phyloP scores from a whole-genome alignment of 2,329 filamentous ascomycete species.

The Pseudogymnoascus sp. region DNA sequence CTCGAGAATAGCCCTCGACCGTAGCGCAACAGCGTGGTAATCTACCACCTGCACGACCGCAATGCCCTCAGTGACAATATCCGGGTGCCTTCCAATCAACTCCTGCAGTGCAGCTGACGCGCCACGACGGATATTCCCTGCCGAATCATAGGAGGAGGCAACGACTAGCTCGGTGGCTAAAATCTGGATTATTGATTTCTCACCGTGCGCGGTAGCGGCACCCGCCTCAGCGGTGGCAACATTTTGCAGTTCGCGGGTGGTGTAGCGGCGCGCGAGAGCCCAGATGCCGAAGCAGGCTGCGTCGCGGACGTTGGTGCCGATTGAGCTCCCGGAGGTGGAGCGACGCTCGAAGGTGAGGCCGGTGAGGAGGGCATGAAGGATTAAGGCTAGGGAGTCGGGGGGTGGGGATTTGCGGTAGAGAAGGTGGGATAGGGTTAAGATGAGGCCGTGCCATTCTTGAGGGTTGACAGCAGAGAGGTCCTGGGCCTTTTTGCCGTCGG shows the following conservation, averaged over 20 bases:
- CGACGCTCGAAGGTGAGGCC: constrained; percentile 86
- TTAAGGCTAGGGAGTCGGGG: constrained; percentile 59
- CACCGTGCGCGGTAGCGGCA: constrained; percentile 24
- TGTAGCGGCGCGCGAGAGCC: constrained; percentile 82
- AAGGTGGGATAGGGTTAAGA: constrained; percentile 78
- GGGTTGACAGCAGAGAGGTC: constrained; percentile 72
- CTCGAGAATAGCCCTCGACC: constrained; percentile 71
- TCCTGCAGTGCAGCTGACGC: constrained; percentile 92
- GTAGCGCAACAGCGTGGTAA: constrained; percentile 86
- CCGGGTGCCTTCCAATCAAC: constrained; percentile 83
- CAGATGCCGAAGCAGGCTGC: constrained; percentile 95
- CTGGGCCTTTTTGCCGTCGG: constrained; percentile 31
- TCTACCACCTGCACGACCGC: constrained; percentile 81
- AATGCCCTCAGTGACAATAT: constrained; percentile 76
- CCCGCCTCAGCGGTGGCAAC: constrained; percentile 39
- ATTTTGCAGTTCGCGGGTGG: constrained; percentile 64
- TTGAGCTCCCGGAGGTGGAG: constrained; percentile 72
- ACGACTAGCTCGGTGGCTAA: constrained; percentile 76
- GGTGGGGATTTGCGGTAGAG: constrained; percentile 80
- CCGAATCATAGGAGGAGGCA: constrained; percentile 77
- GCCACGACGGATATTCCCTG: constrained; percentile 87
- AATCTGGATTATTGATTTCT: constrained; percentile 59
- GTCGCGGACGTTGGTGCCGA: constrained; percentile 87
- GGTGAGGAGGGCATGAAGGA: constrained; percentile 68
- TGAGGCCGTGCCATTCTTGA: constrained; percentile 85